phyloP scores from a whole-genome alignment of 345 rosid species.

The Nephelium lappaceum region DNA sequence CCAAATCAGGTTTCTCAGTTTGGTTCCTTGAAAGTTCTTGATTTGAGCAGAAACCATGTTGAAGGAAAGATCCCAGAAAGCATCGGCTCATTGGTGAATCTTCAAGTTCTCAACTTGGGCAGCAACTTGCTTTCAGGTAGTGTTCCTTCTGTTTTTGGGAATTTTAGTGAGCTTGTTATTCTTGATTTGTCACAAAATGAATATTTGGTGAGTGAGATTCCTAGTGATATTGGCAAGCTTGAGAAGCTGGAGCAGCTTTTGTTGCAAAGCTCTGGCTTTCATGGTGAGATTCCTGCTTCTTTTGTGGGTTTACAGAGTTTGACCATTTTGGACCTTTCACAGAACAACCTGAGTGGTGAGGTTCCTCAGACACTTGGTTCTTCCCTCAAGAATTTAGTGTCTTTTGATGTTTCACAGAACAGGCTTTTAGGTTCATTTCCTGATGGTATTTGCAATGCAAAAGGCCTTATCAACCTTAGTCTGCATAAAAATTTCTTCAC shows the following conservation, averaged over 20 bases:
- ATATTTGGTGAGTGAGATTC: slow-evolving; percentile 67
- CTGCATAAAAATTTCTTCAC: slow-evolving; percentile 75
- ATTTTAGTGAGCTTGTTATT: slow-evolving; percentile 65
- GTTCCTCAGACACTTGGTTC: slow-evolving; percentile 52
- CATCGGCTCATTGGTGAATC: slow-evolving; percentile 59
- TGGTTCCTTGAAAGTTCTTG: slow-evolving; percentile 56
- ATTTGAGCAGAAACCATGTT: slow-evolving; percentile 68
- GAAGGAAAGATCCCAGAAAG: slow-evolving; percentile 82
- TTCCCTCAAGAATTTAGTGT: slow-evolving; percentile 65
- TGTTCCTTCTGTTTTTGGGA: slow-evolving; percentile 68
- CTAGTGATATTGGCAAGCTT: slow-evolving; percentile 67
- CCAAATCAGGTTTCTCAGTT: slow-evolving; percentile 79
- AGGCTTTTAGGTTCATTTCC: slow-evolving; percentile 78
- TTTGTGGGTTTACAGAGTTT: slow-evolving; percentile 61
- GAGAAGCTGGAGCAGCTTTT: slow-evolving; percentile 73
- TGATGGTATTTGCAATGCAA: slow-evolving; percentile 61
- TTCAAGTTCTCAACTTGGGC: slow-evolving; percentile 70
- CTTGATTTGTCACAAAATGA: slow-evolving; percentile 86
- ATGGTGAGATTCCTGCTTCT: slow-evolving; percentile 75
- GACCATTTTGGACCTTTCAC: slow-evolving; percentile 64
- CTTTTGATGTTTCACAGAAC: slow-evolving; percentile 83
- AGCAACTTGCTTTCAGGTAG: slow-evolving; percentile 74
- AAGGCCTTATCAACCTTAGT: slow-evolving; percentile 57
- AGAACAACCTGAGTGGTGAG: slow-evolving; percentile 77
- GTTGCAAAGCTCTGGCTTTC: slow-evolving; percentile 77